These are phyloP conservation scores for Barbarea vulgaris DNA, from an alignment of 345 rosid genomes.

Conservation along the genomic window DNA sequence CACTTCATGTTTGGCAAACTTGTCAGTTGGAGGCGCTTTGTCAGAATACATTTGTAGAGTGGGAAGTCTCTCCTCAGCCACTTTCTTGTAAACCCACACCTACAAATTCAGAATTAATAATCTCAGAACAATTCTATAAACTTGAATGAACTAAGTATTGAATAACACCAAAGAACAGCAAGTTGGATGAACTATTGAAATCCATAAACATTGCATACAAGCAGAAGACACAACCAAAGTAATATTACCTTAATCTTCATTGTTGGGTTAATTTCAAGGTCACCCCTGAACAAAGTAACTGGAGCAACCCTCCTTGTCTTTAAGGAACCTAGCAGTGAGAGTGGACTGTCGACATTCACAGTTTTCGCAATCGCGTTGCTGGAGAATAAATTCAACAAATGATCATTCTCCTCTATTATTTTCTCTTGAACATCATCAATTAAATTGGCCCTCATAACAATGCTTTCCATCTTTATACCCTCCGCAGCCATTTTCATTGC, in stretches of 20 bases:
- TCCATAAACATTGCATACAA: neutral
- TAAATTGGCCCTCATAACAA: conserved; percentile 57
- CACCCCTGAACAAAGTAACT: conserved; percentile 84
- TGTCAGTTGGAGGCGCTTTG: conserved; percentile 82
- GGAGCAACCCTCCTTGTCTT: conserved; percentile 75
- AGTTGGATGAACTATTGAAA: neutral
- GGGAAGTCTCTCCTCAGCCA: conserved; percentile 89
- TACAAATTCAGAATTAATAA: conserved; percentile 27
- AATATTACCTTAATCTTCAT: conserved; percentile 78
- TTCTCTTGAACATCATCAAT: conserved; percentile 43
- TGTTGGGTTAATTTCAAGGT: conserved; percentile 68
- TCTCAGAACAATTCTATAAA: neutral
- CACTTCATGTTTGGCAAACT: conserved; percentile 83
- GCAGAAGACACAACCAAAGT: neutral
- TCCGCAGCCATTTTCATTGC: conserved; percentile 64
- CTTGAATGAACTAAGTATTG: neutral
- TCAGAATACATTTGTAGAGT: conserved; percentile 81
- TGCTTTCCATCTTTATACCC: conserved; percentile 74
- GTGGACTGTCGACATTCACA: conserved; percentile 66
- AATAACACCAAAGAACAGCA: conserved; percentile 9
- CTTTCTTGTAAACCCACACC: conserved; percentile 99
- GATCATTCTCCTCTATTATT: conserved; percentile 70
- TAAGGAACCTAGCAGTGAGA: conserved; percentile 77
- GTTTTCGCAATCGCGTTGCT: conserved; percentile 55
- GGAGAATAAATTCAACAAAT: conserved; percentile 65